Base-by-base conservation (phyloP, 192 early-diverging fungal genomes). In the Dissophora globulifera region DNA sequence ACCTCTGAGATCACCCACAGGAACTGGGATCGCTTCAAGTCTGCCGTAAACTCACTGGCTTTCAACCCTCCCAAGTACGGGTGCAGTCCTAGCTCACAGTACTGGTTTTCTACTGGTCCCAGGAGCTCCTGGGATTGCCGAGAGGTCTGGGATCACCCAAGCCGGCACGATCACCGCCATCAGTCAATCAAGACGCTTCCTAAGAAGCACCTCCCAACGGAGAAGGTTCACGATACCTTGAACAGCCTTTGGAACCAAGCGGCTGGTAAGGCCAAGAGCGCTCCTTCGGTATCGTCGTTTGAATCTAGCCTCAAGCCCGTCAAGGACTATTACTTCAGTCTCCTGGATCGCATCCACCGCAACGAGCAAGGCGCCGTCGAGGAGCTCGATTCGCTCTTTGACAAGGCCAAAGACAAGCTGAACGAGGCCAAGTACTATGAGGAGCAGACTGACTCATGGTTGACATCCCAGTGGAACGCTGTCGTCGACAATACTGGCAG, bases 81-180 rank as follows among this genome's bases (percentile, higher is more conserved):
- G 3, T 76, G 72, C 58, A 50, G 31, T 30, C 72, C 72, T 11
- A 57, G 31, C 19, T 62, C 72, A 0, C 72, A 76, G 31, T 76
- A 76, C 47, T 76, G 72, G 72, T 76, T 76, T 55, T 76, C 72
- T n/a, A n/a, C n/a, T n/a, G n/a, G n/a, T n/a, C n/a, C n/a, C n/a
- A n/a, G n/a, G n/a, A n/a, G n/a, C n/a, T n/a, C n/a, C 8, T 76
- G 72, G 72, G 72, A 76, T 22, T 76, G 72, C 38, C 52, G 72
- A 22, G 72, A 76, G 58, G 57, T 76, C 12, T 76, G 72, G 72
- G 72, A 76, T 23, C 72, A 76, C 13, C 58, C 72, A 11, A 55
- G 50, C 7, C 57, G 64, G 0, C 46, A 57, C 7, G 58, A 76
- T 16, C 63, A 76, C 27, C 31, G 63, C 6, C 72, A 67, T 25